These are phyloP conservation scores for Pythium monospermum DNA, from an alignment of 352 stramenopile species.

Conservation along the genomic window DNA sequence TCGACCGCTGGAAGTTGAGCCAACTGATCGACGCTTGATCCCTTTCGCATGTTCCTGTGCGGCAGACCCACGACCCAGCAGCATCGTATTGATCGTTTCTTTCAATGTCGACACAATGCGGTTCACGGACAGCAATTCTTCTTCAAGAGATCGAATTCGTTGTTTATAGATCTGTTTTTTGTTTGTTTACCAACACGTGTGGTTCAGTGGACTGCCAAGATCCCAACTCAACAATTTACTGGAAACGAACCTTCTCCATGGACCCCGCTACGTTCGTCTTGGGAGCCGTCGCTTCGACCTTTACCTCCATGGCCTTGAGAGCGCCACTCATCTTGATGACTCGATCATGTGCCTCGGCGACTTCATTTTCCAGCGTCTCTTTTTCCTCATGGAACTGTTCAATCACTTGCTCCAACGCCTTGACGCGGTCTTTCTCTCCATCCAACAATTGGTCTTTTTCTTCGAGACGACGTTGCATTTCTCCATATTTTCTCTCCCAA, in stretches of 20 bases:
- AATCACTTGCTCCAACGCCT: slow-evolving; percentile 8
- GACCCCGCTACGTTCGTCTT: background rate
- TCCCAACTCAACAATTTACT: too few relatives aligned
- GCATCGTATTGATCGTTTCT: slow-evolving; percentile 28
- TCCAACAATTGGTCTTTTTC: slow-evolving; percentile 8
- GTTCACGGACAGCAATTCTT: slow-evolving; percentile 33
- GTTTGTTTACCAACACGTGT: too few relatives aligned
- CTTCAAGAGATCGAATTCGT: slow-evolving; percentile 38
- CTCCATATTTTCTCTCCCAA: slow-evolving; percentile 29
- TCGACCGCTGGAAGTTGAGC: too few relatives aligned
- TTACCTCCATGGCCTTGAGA: slow-evolving; percentile 43
- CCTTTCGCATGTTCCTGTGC: background rate
- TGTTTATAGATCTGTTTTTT: slow-evolving; percentile 14
- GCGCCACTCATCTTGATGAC: slow-evolving; percentile 39
- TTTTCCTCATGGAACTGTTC: slow-evolving; percentile 28
- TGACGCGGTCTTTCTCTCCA: slow-evolving; percentile 11
- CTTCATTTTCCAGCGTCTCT: slow-evolving; percentile 30
- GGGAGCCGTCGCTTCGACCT: slow-evolving; percentile 25
- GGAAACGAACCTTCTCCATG: background rate
- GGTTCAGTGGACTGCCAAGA: too few relatives aligned
- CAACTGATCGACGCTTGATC: background rate
- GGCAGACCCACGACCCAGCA: slow-evolving; percentile 5
- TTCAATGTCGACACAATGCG: slow-evolving; percentile 28
- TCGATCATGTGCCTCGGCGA: slow-evolving; percentile 34
- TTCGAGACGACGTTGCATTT: slow-evolving; percentile 20